Evolutionary conservation across 257 asterid species (phyloP), one percentile per base, ranked within the genome.

Genomic region (Eucommia ulmoides): DNA sequence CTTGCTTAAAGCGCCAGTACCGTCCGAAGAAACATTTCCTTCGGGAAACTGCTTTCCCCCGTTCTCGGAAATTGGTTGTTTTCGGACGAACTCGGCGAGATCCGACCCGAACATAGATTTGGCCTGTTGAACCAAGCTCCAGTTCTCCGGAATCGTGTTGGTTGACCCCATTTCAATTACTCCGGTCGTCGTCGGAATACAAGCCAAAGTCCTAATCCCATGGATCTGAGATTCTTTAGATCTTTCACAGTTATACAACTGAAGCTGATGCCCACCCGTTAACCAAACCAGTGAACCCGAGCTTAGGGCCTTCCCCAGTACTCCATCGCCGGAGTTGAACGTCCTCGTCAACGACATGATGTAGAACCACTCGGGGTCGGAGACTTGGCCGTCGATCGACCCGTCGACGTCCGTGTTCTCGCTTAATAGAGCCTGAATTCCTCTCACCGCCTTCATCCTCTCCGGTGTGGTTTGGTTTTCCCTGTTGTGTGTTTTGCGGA

Each of bases 321-420:
- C 64, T 15, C 92, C 88, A 4, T 69, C 78, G 2, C 67, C 79
- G 2, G 54, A 58, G n/a, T 78, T 41, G 57, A 77, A 74, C 1
- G 88, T 63, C 54, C 79, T 72, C 0, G 94, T 83, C 6, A 82
- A 67, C 4, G 96, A 86, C 88, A 73, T 80, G 5, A 86, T 80
- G 44, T 86, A 86, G 73, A 86, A 82, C 94, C 96, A 82, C 70
- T 86, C 96, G 0, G 83, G 75, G 23, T 86, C 94, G 8, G 76
- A 67, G 23, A 80, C 88, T 14, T 75, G 82, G 12, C 70, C 67
- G 19, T 60, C 69, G 1, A n/a, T 20, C 0, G 66, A 42, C 19
- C 33, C 66, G 8, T 33, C 62, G 9, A 1, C 46, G 16, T 46
- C 66, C 1, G 41, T 22, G 33, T 19, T 42, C 0, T 65, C 78